A percentile compares a stretch with the other conserved stretches of the same genome.
phyloP scores from a whole-genome alignment of 2,329 filamentous ascomycete species.

The Pseudogymnoascus sp. region DNA sequence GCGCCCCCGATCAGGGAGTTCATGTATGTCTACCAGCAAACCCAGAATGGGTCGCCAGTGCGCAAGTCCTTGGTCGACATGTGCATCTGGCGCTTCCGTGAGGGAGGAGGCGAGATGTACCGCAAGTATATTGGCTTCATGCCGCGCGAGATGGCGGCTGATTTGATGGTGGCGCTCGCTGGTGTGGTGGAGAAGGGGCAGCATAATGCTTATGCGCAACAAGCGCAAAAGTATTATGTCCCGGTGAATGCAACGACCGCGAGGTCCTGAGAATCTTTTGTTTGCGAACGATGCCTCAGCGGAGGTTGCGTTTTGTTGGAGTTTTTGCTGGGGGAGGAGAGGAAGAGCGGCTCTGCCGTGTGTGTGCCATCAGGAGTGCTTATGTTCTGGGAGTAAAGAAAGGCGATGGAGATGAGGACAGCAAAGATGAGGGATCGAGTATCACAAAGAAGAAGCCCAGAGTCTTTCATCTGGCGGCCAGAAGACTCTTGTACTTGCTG shows the following conservation, averaged over 20 bases:
- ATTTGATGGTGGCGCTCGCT: too few species aligned
- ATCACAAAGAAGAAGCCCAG: neutral
- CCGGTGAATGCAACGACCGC: too few species aligned
- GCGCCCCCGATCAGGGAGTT: too few species aligned
- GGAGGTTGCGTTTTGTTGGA: neutral
- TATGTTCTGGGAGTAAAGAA: neutral
- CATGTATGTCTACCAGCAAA: neutral
- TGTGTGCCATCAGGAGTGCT: too few species aligned
- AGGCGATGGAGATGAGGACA: neutral
- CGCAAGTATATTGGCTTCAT: neutral
- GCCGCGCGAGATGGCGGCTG: neutral
- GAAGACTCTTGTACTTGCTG: neutral
- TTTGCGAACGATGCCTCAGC: neutral
- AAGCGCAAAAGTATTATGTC: too few species aligned
- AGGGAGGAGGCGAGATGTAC: neutral
- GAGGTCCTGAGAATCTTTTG: neutral
- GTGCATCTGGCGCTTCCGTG: neutral
- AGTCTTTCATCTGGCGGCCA: neutral
- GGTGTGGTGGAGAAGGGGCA: too few species aligned
- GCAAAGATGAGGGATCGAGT: neutral
- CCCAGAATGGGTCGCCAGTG: neutral
- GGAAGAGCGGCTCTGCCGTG: neutral
- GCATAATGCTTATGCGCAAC: too few species aligned
- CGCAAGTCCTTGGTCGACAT: neutral
- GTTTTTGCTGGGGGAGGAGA: neutral